Base-by-base conservation (phyloP, 192 early-diverging fungal genomes). In the Backusella macrospora region DNA sequence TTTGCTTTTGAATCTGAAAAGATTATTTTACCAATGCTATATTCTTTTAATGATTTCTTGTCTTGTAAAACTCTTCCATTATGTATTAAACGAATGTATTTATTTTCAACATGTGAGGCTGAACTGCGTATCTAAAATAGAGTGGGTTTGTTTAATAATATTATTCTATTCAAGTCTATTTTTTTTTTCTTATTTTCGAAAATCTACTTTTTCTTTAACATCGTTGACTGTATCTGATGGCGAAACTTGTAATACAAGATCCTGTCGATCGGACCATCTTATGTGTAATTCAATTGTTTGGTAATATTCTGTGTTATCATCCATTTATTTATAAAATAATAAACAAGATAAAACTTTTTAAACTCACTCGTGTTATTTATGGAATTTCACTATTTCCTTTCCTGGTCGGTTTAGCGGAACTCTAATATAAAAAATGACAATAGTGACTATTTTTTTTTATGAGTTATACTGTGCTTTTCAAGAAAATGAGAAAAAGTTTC, bases 11-110 rank as follows among this genome's bases (percentile, higher is more conserved):
- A 67, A 52, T 70, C 69, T 40, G 72, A 43, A 15, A 70, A 65
- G 1, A 16, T 65, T 42, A 64, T 39, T 46, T 69, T 71, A 42
- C 71, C 59, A 65, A 80, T 65, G 14, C 70, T 26, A 70, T 72
- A 83, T 13, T 84, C 76, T 13, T 67, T 78, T 42, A 86, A 52
- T 0, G 73, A 71, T 49, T 76, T 67, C 15, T 73, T 62, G 47
- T 85, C 82, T 10, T 76, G 38, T 14, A 88, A 55, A 1, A 88
- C 77, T 55, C 84, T 76, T 15, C 87, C 87, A 43, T 80, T 69
- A 66, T 86, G 79, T 45, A 88, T 88, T 15, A 88, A 42, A 5
- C 87, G 81, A 40, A 88, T 59, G 55, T 88, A 77, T 65, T 87
- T 88, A 26, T 78, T 75, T 7, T 46, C 26, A 10, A 81, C 71